These are phyloP conservation scores for Phytophthora europaea DNA, from an alignment of 352 stramenopile species.

Conservation along the genomic window DNA sequence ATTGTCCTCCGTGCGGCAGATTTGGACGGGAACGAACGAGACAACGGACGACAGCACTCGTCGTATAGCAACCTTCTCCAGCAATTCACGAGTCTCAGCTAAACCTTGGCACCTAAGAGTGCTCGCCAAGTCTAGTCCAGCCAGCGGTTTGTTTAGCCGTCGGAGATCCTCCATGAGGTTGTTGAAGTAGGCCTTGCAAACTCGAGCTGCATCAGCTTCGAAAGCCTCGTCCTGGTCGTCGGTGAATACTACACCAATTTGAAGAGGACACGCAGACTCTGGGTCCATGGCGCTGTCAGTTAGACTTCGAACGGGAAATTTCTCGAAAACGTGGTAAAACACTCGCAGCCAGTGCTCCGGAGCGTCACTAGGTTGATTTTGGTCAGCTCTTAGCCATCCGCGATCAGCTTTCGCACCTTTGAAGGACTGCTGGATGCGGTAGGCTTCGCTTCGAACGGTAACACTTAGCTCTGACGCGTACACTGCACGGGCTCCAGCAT, in stretches of 20 bases:
- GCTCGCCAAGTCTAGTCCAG: background rate
- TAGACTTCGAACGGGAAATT: conserved; percentile 56
- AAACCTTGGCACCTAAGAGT: background rate
- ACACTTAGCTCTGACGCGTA: conserved; percentile 34
- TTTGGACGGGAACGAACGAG: background rate
- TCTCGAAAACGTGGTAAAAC: conserved; percentile 69
- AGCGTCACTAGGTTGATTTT: background rate
- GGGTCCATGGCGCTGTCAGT: conserved; percentile 29
- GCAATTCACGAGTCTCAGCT: background rate
- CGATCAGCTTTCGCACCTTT: conserved; percentile 9
- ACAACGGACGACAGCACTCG: background rate
- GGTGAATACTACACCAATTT: background rate
- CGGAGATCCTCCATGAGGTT: background rate
- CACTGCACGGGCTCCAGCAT: conserved; percentile 18
- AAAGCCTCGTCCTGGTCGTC: background rate
- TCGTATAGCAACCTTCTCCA: background rate
- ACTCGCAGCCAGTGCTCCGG: conserved; percentile 29
- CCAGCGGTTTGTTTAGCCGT: background rate
- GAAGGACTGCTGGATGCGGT: conserved; percentile 50
- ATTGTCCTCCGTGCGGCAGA: background rate
- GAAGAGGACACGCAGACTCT: background rate
- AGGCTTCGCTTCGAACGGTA: conserved; percentile 63
- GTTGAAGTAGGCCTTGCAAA: background rate
- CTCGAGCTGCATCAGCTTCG: background rate
- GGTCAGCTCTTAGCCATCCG: background rate